Percentiles rank a stretch among this genome's conserved stretches.
These are phyloP conservation scores for Calendula officinalis DNA, from an alignment of 129 eudicot genomes.

Conservation along the genomic window DNA sequence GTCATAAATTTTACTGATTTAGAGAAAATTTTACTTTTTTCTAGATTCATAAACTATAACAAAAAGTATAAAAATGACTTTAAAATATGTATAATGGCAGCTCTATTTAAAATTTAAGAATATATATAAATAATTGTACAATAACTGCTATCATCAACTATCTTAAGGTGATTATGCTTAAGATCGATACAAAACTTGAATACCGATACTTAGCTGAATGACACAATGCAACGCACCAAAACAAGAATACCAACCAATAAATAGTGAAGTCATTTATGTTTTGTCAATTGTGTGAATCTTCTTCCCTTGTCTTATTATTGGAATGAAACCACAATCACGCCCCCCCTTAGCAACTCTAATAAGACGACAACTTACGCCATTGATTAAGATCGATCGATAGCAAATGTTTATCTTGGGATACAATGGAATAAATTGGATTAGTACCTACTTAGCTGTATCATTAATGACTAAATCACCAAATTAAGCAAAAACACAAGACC, in stretches of 20 bases:
- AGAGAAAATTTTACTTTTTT: too few relatives aligned
- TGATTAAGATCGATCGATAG: constrained; percentile 8
- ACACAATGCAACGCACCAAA: neutral
- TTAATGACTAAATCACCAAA: neutral
- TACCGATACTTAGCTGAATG: neutral
- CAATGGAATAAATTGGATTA: neutral
- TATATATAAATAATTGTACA: too few relatives aligned
- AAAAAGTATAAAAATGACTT: too few relatives aligned
- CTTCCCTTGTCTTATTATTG: neutral
- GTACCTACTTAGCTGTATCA: neutral
- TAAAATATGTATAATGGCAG: too few relatives aligned
- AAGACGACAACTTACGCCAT: constrained; percentile 2
- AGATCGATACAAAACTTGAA: neutral
- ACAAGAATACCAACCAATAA: neutral
- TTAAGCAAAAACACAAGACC: neutral
- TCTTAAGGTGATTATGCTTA: neutral
- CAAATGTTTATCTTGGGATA: constrained; percentile 1
- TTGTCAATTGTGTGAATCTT: constrained; percentile 4
- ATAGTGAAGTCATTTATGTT: neutral
- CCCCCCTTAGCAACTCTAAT: neutral
- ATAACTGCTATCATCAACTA: too few relatives aligned
- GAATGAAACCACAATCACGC: neutral
- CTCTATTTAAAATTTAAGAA: too few relatives aligned
- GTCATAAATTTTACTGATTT: too few relatives aligned
- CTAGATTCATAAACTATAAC: too few relatives aligned